Percentiles rank a stretch among this genome's conserved stretches.
phyloP scores from a whole-genome alignment of 495 filamentous ascomycete genomes.

The Usnea hakonensis region DNA sequence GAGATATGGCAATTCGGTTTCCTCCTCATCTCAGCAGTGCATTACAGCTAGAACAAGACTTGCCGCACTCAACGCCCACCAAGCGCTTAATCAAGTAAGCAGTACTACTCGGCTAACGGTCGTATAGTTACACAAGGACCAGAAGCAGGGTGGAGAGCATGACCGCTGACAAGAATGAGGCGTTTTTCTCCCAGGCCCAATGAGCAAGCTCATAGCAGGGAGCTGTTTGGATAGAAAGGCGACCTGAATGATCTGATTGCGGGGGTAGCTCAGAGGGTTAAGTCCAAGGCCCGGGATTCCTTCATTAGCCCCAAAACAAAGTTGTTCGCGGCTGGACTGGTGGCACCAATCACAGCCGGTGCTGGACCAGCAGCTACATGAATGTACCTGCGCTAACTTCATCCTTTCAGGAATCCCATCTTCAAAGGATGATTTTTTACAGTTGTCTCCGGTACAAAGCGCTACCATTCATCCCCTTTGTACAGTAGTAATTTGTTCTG shows the following conservation, averaged over 20 bases:
- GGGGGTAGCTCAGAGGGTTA: background rate
- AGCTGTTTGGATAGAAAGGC: background rate
- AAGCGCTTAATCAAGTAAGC: background rate
- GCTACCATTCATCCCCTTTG: background rate
- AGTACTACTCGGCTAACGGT: background rate
- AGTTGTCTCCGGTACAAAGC: background rate
- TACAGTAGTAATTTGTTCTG: background rate
- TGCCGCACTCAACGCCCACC: background rate
- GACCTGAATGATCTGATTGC: slow-evolving; percentile 11
- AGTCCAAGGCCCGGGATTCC: background rate
- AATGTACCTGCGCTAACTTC: background rate
- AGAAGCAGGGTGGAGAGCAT: background rate
- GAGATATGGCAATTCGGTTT: background rate
- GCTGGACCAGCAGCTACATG: background rate
- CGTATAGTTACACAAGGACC: background rate
- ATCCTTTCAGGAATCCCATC: too few species aligned
- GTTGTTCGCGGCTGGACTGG: background rate
- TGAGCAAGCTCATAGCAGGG: background rate
- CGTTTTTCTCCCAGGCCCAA: background rate
- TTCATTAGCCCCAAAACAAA: background rate
- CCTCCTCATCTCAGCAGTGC: background rate
- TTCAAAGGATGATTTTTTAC: background rate
- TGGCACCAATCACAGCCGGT: background rate
- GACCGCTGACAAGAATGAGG: background rate
- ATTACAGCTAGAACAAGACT: background rate